Evolutionary conservation across 75 land plant genomes (phyloP).

Genomic region (Cunninghamia lanceolata): DNA sequence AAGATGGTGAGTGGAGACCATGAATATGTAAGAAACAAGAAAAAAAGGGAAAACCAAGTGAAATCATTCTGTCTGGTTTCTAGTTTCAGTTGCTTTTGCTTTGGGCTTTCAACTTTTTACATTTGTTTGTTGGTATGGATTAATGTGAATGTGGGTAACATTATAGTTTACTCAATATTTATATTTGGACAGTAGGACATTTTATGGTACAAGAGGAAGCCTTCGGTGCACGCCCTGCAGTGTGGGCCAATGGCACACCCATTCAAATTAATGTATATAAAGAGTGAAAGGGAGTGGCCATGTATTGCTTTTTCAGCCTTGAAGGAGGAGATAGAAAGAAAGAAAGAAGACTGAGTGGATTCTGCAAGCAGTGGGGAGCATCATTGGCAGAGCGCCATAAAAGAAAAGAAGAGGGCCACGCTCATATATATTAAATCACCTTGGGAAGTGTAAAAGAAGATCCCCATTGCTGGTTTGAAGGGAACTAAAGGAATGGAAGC

Average conservation of each 20-base stretch:
- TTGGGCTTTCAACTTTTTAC: neutral
- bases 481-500: constrained; percentile 8
- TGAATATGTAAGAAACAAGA: neutral
- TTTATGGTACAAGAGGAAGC: constrained; percentile 3
- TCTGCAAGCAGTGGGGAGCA: constrained; percentile 11
- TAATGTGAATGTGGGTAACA: neutral
- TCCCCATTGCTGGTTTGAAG: constrained; percentile 14
- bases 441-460: constrained; percentile 12
- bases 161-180: neutral
- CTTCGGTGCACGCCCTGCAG: constrained; percentile 11
- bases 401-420: constrained; percentile 8
- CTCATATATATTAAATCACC: neutral
- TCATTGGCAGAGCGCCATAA: constrained; percentile 7
- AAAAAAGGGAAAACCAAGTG: neutral
- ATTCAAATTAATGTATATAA: constrained; percentile 6
- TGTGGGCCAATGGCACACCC: neutral
- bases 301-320: neutral
- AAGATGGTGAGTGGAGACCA: neutral
- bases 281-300: constrained; percentile 3
- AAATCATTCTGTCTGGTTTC: neutral
- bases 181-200: no score
- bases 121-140: neutral
- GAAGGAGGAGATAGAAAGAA: neutral
- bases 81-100: neutral
- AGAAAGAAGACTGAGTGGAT: constrained; percentile 4